Evolutionary conservation across 257 asterid genomes (phyloP).

Genomic region (Marsdenia floribunda): DNA sequence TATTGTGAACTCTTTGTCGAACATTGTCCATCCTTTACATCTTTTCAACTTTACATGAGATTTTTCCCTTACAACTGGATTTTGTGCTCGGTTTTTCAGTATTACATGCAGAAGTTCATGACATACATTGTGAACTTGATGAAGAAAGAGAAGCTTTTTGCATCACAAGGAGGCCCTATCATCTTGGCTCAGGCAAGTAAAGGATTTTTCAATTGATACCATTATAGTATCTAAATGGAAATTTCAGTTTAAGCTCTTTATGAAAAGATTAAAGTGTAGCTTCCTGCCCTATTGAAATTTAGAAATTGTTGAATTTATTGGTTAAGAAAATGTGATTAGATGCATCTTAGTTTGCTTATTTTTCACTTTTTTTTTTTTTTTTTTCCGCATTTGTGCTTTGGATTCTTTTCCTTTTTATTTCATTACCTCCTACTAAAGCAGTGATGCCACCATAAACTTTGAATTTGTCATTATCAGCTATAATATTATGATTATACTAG

Average conservation of each 20-base stretch:
- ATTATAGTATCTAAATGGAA: not conserved
- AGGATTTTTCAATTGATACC: not conserved
- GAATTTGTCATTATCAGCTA: too few relatives aligned
- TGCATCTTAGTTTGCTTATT: not conserved
- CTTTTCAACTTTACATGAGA: not conserved
- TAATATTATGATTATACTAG: too few relatives aligned
- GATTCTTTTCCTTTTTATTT: too few relatives aligned
- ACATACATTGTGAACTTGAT: slow-evolving; percentile 32
- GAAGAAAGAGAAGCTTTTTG: slow-evolving; percentile 37
- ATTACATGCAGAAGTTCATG: slow-evolving; percentile 39
- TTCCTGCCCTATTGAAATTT: not conserved
- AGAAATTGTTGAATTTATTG: too few relatives aligned
- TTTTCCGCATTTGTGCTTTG: too few relatives aligned
- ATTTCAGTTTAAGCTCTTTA: not conserved
- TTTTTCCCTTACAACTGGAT: not conserved
- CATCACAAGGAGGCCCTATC: slow-evolving; percentile 45
- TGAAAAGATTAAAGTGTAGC: not conserved
- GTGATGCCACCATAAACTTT: too few relatives aligned
- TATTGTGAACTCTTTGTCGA: not conserved
- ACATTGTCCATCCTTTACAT: not conserved
- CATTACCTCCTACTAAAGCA: not conserved
- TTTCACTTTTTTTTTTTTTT: too few relatives aligned
- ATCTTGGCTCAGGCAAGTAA: slow-evolving; percentile 46
- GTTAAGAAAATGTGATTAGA: not conserved
- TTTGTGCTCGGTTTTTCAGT: slow-evolving; percentile 12